These are phyloP conservation scores for Xylaria palmicola DNA, from an alignment of 495 filamentous ascomycete species.

Conservation along the genomic window DNA sequence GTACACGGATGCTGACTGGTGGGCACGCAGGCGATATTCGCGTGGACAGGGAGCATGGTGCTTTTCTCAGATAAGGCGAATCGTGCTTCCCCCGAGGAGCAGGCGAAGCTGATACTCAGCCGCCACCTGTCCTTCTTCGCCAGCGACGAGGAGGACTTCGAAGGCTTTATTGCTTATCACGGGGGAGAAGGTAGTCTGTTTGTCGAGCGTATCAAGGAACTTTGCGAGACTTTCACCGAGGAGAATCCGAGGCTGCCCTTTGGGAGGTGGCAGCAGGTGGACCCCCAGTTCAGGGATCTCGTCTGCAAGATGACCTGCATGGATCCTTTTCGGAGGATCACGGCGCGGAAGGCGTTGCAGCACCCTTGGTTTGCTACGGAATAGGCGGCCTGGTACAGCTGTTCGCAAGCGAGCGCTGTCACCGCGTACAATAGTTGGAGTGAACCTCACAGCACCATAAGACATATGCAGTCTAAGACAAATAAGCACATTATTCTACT, in stretches of 20 bases:
- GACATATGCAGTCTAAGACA: neutral
- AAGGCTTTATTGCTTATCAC: conserved; percentile 14
- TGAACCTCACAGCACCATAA: conserved; percentile 1
- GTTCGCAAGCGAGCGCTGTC: conserved; percentile 1
- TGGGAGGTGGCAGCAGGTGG: conserved; percentile 5
- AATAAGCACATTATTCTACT: neutral
- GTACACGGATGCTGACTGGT: neutral
- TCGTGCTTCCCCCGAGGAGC: conserved; percentile 8
- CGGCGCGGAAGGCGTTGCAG: conserved; percentile 16
- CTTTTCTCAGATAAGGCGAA: conserved; percentile 6
- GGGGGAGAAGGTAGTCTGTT: conserved; percentile 16
- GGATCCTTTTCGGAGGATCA: conserved; percentile 20
- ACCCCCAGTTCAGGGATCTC: conserved; percentile 16
- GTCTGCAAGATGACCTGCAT: conserved; percentile 21
- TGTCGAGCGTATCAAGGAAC: conserved; percentile 5
- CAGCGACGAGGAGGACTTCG: conserved; percentile 10
- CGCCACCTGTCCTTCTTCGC: conserved; percentile 9
- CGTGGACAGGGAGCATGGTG: conserved; percentile 4
- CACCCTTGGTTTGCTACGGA: conserved; percentile 19
- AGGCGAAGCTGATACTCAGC: conserved; percentile 4
- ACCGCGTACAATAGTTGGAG: neutral
- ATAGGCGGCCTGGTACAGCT: neutral
- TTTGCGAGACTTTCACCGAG: conserved; percentile 7
- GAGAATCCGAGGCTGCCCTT: conserved; percentile 12
- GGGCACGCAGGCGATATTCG: conserved; percentile 6